These are phyloP conservation scores for Termitomyces eurrhizus DNA, from an alignment of 768 basidiomycete species.

Conservation along the genomic window DNA sequence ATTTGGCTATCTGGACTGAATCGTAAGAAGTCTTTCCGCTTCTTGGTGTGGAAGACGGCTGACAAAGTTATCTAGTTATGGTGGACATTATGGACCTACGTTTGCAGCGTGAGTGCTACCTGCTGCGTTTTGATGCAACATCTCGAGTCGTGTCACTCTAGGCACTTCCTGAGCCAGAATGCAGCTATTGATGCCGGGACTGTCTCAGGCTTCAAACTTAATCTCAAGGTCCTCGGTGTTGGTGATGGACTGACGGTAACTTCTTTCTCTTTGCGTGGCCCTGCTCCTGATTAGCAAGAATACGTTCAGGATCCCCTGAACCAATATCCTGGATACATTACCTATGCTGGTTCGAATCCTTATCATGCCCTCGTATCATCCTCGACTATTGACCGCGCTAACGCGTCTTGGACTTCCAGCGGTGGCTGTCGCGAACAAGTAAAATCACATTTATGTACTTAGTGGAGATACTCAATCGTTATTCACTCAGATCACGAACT, in stretches of 20 bases:
- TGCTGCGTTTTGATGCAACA: neutral
- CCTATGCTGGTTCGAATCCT: slow-evolving; percentile 51
- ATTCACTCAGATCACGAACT: slow-evolving; percentile 44
- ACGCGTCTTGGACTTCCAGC: slow-evolving; percentile 35
- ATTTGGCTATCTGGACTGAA: slow-evolving; percentile 62
- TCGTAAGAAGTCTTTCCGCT: slow-evolving; percentile 33
- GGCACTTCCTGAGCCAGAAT: slow-evolving; percentile 57
- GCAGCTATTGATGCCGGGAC: slow-evolving; percentile 46
- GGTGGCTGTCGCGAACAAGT: slow-evolving; percentile 52
- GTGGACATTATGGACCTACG: slow-evolving; percentile 67
- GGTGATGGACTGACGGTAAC: slow-evolving; percentile 58
- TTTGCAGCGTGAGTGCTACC: slow-evolving; percentile 49
- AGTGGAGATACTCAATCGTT: too few relatives aligned
- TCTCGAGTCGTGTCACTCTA: slow-evolving; percentile 10
- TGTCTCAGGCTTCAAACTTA: slow-evolving; percentile 43
- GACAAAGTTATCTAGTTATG: slow-evolving; percentile 35
- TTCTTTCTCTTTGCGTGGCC: neutral
- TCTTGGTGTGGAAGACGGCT: neutral
- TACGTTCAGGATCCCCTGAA: slow-evolving; percentile 33
- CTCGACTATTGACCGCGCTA: slow-evolving; percentile 37
- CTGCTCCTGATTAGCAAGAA: neutral
- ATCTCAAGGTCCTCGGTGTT: slow-evolving; percentile 60
- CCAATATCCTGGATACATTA: slow-evolving; percentile 58
- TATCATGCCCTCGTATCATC: slow-evolving; percentile 51
- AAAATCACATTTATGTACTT: too few relatives aligned